Base-by-base conservation (phyloP, 2,329 filamentous ascomycete genomes). In the Claviceps paspali region DNA sequence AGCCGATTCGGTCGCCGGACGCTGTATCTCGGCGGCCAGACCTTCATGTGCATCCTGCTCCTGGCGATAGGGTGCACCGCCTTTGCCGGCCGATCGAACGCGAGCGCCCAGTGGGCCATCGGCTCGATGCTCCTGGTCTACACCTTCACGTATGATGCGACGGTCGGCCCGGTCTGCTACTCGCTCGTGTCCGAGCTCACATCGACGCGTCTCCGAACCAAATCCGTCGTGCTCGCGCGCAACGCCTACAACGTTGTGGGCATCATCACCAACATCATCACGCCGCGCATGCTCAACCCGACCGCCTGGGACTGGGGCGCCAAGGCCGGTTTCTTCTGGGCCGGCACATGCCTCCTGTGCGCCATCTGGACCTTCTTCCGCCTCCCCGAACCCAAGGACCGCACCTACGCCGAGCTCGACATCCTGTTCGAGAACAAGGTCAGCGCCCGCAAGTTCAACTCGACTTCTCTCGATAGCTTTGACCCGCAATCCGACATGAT, bases 131-230 rank as follows among this genome's bases (percentile, higher is more conserved):
- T 60, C 2, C 45, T 60, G 17, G 51, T 63, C 41, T 66, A 64
- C 51, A 63, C 61, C 15, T 59, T 65, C 22, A 55, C 62, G 34
- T 62, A 61, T 38, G 51, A 61, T 41, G 49, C 48, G 28, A 60
- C 58, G 5, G 53, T 62, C 19, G 59, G 59, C 0, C 59, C 43
- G 27, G 83, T 93, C 19, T 86, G 82, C 60, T 94, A 91, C 60
- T 88, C 83, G 0, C 69, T 93, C 24, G 85, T 93, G 4, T 73
- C 64, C 1, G 64, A 67, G 47, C 43, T 66, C 3, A 56, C 58
- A 1, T 64, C 62, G 0, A 65, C 62, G 4, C 63, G 64, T 28
- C 55, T 67, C 15, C 56, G 63, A 32, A 63, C 60, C 33, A 63
- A 66, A 49, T 62, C 63, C 0, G 59, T 67, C 14, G 63, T 64